Evolutionary conservation across 192 early-diverging fungal genomes (phyloP).

Genomic region (Mortierella claussenii): DNA sequence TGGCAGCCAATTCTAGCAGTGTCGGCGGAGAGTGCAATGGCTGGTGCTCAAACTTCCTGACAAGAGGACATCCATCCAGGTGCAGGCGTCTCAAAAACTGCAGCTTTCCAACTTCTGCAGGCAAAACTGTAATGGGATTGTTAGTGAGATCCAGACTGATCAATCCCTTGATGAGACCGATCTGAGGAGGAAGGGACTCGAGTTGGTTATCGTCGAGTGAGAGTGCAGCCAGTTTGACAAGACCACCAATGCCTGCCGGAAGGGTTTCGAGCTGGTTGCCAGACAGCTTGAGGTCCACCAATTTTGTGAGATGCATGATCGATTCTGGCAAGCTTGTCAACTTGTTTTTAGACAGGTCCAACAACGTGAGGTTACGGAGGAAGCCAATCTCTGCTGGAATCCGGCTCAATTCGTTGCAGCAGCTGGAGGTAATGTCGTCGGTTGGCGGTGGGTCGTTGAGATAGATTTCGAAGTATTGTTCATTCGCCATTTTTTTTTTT

Average conservation of each 20-base stretch:
- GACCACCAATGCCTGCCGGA: conserved; percentile 67
- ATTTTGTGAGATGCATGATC: conserved; percentile 70
- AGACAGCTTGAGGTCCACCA: conserved; percentile 73
- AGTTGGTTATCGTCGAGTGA: conserved; percentile 71
- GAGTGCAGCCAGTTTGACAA: conserved; percentile 75
- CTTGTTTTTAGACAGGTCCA: conserved; percentile 74
- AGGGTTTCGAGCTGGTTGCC: conserved; percentile 72
- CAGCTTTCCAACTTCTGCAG: conserved; percentile 76
- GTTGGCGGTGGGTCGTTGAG: conserved; percentile 1
- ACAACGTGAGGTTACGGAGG: conserved; percentile 70
- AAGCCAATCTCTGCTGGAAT: conserved; percentile 83
- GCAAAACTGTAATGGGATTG: conserved; percentile 73
- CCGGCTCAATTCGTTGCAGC: conserved; percentile 74
- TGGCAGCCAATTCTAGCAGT: conserved; percentile 80
- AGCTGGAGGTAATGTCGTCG: conserved; percentile 57
- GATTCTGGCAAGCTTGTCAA: conserved; percentile 73
- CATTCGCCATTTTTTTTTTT: no score
- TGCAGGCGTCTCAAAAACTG: conserved; percentile 73
- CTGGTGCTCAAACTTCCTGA: conserved; percentile 54
- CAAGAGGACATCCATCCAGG: conserved; percentile 65
- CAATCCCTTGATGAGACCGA: conserved; percentile 70
- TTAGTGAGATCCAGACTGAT: conserved; percentile 72
- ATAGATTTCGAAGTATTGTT: not conserved
- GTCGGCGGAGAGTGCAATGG: conserved; percentile 66
- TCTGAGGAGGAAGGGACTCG: conserved; percentile 67